Base-by-base conservation (phyloP, 208 protist genomes). In the Porcisia hertigi region DNA sequence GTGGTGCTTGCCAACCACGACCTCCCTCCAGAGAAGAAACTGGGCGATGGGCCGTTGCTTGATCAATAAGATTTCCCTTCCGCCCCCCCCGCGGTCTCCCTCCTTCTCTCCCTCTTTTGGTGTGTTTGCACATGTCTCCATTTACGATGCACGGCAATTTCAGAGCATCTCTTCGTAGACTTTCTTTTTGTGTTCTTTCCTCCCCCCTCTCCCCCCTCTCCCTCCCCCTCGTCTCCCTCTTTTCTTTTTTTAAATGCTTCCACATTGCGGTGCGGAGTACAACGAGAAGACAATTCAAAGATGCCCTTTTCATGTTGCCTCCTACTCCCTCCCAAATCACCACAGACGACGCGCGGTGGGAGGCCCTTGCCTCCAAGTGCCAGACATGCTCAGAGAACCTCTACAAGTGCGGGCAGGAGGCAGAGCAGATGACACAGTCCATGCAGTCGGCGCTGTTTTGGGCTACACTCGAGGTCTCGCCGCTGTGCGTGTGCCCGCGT, bases 1-100 rank as follows among this genome's bases (percentile, higher is more conserved):
- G 60, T 81, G 11, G 84, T 96, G 52, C 54, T 87, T 20, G 75
- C 89, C n/a, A 96, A 96, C 69, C 90, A 96, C 80, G 58, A 85
- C 3, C 71, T 88, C 11, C 76, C 83, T 11, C 71, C 58, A 7
- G 67, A 81, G 57, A 79, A 77, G 45, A 79, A 75, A 1, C 69
- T 87, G 23, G 79, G 73, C 45, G 86, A 91, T 25, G 86, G 75
- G 59, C 80, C 83, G 59, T 66, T 82, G 16, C 67, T 73, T 18
- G 43, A 70, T 55, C n/a, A 70, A 23, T 55, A 47, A 55, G 65
- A 25, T 43, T 18, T 3, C 16, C 9, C 16, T 11, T 34, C 57
- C 57, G 3, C 4, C 57, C 57, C 57, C 57, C n/a, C n/a, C n/a
- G n/a, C n/a, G n/a, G n/a, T n/a, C n/a, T 39, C n/a, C n/a, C n/a